Evolutionary conservation across 2,329 filamentous ascomycete species (phyloP).

Genomic region (Scedosporium minutisporum): DNA sequence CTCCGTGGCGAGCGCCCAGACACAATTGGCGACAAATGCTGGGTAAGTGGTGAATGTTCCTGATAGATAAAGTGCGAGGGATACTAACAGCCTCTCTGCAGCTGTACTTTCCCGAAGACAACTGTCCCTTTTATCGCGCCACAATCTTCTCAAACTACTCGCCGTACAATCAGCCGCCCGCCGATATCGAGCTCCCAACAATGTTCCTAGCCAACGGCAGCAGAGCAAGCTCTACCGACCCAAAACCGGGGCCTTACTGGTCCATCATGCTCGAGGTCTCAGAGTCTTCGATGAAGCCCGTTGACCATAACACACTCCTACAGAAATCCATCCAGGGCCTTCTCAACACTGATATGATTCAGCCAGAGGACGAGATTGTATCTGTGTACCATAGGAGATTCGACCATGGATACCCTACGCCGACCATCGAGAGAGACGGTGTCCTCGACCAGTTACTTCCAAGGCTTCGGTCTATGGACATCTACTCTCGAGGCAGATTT

Average conservation of each 20-base stretch:
- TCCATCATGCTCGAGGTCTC: constrained; percentile 99
- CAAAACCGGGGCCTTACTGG: constrained; percentile 93
- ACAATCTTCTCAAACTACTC: constrained; percentile 99
- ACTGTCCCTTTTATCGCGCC: constrained; percentile 98
- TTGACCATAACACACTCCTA: constrained; percentile 75
- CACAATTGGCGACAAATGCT: constrained; percentile 98
- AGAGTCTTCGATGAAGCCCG: constrained; percentile 90
- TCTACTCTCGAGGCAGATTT: constrained; percentile 92
- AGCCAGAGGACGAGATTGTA: constrained; percentile 84
- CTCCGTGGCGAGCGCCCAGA: constrained; percentile 85
- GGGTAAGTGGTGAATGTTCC: constrained; percentile 43
- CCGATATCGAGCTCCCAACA: constrained; percentile 75
- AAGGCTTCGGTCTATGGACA: constrained; percentile 81
- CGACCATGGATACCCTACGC: constrained; percentile 96
- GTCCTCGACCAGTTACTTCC: constrained; percentile 88
- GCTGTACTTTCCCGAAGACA: constrained; percentile 97
- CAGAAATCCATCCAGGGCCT: constrained; percentile 91
- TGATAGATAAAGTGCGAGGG: constrained; percentile 9
- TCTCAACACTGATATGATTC: constrained; percentile 96
- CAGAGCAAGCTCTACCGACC: constrained; percentile 61
- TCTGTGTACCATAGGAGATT: constrained; percentile 97
- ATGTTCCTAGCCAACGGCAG: constrained; percentile 77
- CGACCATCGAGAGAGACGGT: constrained; percentile 87
- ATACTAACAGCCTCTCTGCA: constrained; percentile 21
- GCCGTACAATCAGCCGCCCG: constrained; percentile 88